phyloP scores from a whole-genome alignment of 208 protist genomes.

The Acanthamoeba lenticulata region DNA sequence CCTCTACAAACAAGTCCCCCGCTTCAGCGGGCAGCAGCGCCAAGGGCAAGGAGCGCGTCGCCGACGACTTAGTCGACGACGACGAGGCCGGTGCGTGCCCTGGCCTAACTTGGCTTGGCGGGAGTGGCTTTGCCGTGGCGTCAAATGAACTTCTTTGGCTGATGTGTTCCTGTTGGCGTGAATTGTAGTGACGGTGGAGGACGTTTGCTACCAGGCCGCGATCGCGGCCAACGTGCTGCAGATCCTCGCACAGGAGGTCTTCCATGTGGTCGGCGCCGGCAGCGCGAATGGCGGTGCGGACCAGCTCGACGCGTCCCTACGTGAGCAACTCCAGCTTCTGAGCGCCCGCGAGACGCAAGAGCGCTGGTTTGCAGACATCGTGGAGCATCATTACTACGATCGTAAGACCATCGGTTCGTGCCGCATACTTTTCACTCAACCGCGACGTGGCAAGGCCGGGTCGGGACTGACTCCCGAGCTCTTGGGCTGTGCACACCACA shows the following conservation, averaged over 20 bases:
- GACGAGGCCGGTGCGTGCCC: neutral
- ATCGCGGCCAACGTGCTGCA: neutral
- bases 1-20: neutral
- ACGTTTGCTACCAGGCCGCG: neutral
- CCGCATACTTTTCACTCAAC: neutral
- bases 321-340: neutral
- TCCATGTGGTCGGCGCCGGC: neutral
- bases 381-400: neutral
- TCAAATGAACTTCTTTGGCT: too few relatives aligned
- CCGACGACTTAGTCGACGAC: neutral
- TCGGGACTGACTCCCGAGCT: too few relatives aligned
- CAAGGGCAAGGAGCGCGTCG: neutral
- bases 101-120: neutral
- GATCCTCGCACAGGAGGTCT: neutral
- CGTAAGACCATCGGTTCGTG: neutral
- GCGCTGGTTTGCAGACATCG: neutral
- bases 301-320: slow-evolving; percentile 17
- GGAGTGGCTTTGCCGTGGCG: too few relatives aligned
- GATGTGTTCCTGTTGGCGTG: neutral
- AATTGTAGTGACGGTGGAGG: neutral
- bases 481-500: neutral
- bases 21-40: neutral
- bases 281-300: too few relatives aligned
- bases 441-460: too few relatives aligned
- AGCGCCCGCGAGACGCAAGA: neutral